These are phyloP conservation scores for Rutstroemia sp. DNA, from an alignment of 2,329 filamentous ascomycete genomes.

Conservation along the genomic window DNA sequence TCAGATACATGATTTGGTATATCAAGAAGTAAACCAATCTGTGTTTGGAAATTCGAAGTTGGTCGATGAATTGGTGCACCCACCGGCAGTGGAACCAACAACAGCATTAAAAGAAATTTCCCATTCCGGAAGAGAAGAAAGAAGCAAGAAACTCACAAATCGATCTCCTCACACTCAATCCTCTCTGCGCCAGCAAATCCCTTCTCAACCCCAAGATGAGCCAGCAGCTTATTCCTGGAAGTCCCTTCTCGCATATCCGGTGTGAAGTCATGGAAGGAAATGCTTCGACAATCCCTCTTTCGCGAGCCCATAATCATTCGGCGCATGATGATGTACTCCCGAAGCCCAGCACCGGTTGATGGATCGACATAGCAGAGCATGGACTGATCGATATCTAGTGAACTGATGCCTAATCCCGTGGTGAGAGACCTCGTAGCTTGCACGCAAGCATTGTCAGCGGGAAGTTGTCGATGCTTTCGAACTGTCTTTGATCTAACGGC, in stretches of 20 bases:
- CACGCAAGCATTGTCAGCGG: no score
- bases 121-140: neutral
- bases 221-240: conserved; percentile 17
- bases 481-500: neutral
- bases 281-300: conserved; percentile 18
- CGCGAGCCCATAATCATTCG: conserved; percentile 11
- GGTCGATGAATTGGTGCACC: neutral
- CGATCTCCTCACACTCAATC: conserved; percentile 21
- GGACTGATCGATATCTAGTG: neutral
- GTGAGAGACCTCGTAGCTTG: no score
- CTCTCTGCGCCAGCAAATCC: conserved; percentile 6
- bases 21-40: no score
- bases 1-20: no score
- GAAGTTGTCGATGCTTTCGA: no score
- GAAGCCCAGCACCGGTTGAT: conserved; percentile 21
- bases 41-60: no score
- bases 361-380: neutral
- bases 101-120: neutral
- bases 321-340: conserved; percentile 21
- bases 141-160: conserved; percentile 21
- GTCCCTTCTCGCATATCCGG: conserved; percentile 15
- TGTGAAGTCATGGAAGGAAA: conserved; percentile 25
- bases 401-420: neutral
- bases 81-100: neutral
- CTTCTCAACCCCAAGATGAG: conserved; percentile 13